Evolutionary conservation across 441 rosid species (phyloP).

Genomic region (Codiaeum variegatum): DNA sequence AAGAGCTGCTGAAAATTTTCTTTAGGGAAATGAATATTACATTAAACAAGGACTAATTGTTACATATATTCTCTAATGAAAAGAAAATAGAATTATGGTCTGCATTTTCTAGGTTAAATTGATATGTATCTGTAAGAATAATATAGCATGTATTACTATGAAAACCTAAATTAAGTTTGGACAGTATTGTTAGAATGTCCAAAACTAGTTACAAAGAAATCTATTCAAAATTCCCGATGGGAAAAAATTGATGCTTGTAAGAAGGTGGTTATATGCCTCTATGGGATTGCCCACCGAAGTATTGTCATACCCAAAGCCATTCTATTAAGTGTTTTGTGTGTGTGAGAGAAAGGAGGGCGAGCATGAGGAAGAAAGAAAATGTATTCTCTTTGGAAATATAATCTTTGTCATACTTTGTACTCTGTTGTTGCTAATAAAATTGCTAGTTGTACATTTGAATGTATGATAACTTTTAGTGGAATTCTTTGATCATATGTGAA

Average conservation of each 20-base stretch:
- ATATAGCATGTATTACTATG: neutral
- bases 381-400: neutral
- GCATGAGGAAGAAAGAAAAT: neutral
- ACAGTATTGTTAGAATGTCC: neutral
- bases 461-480: too few species aligned
- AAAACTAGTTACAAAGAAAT: neutral
- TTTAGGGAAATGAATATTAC: neutral
- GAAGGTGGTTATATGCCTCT: neutral
- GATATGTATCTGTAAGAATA: too few species aligned
- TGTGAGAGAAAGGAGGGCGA: neutral
- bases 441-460: too few species aligned
- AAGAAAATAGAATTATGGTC: neutral
- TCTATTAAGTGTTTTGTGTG: neutral
- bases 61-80: neutral
- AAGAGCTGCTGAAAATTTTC: neutral
- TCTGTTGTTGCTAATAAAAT: neutral
- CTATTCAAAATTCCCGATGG: neutral
- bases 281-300: neutral
- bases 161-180: neutral
- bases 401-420: neutral
- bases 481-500: too few species aligned
- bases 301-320: neutral
- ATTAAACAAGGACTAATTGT: neutral
- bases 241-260: neutral
- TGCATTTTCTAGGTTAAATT: neutral